phyloP scores from a whole-genome alignment of 2,329 filamentous ascomycete species.

The Cordyceps tenuipes region DNA sequence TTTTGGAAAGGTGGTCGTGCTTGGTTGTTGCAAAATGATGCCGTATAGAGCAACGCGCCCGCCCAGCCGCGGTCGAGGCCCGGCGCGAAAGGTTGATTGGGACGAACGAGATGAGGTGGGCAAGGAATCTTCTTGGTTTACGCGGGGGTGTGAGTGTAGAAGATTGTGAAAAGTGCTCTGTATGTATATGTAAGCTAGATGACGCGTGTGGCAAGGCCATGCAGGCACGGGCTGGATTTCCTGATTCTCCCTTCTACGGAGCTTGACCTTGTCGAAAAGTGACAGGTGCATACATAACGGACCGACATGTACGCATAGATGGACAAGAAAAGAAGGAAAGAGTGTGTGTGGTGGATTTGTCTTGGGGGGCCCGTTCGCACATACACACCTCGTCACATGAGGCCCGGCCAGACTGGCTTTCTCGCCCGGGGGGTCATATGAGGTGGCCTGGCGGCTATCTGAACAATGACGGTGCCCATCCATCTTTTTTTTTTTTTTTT shows the following conservation, averaged over 20 bases:
- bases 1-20: background rate
- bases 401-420: background rate
- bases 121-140: background rate
- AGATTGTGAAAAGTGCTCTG: background rate
- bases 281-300: background rate
- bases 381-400: constrained; percentile 4
- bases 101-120: background rate
- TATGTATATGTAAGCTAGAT: background rate
- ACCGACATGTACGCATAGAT: background rate
- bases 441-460: background rate
- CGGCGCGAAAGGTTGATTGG: too few relatives aligned
- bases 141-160: background rate
- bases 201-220: background rate
- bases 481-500: too few relatives aligned
- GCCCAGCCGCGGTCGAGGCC: background rate
- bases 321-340: background rate
- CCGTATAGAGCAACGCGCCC: background rate
- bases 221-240: background rate
- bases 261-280: background rate
- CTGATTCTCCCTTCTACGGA: background rate
- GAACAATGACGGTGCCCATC: background rate
- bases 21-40: constrained; percentile 5
- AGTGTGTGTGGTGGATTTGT: too few relatives aligned
- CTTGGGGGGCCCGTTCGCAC: background rate
- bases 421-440: background rate